Percentiles rank a stretch among this genome's conserved stretches.
These are phyloP conservation scores for Astragalus membranaceus DNA, from an alignment of 306 rosid species.

Conservation along the genomic window DNA sequence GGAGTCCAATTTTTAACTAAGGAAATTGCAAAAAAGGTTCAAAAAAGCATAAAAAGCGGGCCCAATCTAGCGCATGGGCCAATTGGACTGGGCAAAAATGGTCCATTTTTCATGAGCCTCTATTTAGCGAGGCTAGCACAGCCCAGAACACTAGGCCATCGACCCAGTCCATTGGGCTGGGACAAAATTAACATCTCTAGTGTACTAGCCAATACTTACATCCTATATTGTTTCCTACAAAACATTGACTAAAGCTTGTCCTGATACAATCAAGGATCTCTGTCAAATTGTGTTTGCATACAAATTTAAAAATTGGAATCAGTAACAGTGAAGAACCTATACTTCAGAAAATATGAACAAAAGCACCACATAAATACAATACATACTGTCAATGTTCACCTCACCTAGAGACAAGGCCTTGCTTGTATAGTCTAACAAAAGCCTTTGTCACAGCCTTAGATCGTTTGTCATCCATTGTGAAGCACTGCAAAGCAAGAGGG, in stretches of 20 bases:
- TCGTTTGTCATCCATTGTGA: conserved; percentile 91
- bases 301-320: background rate
- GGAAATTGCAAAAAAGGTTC: no score
- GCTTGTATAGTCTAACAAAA: conserved; percentile 72
- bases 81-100: no score
- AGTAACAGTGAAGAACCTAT: background rate
- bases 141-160: no score
- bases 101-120: no score
- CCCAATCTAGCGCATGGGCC: no score
- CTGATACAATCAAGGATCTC: background rate
- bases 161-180: no score
- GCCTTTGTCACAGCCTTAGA: conserved; percentile 88
- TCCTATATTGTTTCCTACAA: background rate
- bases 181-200: no score
- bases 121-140: no score
- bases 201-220: background rate
- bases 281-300: background rate
- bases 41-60: no score
- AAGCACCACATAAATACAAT: background rate
- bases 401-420: conserved; percentile 82
- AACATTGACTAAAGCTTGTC: background rate
- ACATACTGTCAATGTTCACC: conserved; percentile 10
- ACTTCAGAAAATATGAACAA: conserved; percentile 13
- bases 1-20: no score
- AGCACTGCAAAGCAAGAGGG: conserved; percentile 49